Evolutionary conservation across 352 stramenopile species (phyloP).

Genomic region (Phytophthora aleatoria): DNA sequence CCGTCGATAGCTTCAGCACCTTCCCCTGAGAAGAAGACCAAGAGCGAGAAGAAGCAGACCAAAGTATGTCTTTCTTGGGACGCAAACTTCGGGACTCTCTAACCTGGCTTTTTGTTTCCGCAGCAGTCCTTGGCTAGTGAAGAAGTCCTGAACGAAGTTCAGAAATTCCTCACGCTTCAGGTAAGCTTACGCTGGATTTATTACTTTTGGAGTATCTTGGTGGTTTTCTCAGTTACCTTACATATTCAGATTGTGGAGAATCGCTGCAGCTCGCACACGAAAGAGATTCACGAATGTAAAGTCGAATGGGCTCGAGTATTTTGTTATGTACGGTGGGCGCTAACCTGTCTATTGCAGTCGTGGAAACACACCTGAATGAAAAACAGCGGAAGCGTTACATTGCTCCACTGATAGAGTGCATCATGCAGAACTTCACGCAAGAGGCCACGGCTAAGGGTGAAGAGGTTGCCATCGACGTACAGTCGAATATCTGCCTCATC

Average conservation of each 20-base stretch:
- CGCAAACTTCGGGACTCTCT: slow-evolving; percentile 2
- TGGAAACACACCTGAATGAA: slow-evolving; percentile 43
- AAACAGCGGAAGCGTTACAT: slow-evolving; percentile 45
- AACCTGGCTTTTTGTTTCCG: slow-evolving; percentile 13
- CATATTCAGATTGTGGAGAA: slow-evolving; percentile 50
- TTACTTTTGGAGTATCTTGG: no score
- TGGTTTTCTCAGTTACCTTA: not conserved
- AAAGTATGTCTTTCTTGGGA: not conserved
- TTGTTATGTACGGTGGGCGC: not conserved
- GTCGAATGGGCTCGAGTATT: not conserved
- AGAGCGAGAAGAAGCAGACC: slow-evolving; percentile 22
- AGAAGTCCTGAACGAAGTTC: slow-evolving; percentile 30
- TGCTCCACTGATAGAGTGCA: slow-evolving; percentile 40
- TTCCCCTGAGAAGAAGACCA: slow-evolving; percentile 21
- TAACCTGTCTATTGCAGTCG: slow-evolving; percentile 23
- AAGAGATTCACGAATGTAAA: slow-evolving; percentile 66
- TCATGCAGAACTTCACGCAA: slow-evolving; percentile 42
- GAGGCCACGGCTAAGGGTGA: slow-evolving; percentile 32
- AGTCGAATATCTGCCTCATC: slow-evolving; percentile 69
- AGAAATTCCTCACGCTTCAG: slow-evolving; percentile 45
- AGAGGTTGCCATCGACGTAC: slow-evolving; percentile 64
- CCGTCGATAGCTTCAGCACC: not conserved
- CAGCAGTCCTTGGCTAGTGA: slow-evolving; percentile 37
- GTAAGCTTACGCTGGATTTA: slow-evolving; percentile 13
- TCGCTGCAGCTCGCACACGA: slow-evolving; percentile 51